Base-by-base conservation (phyloP, 2,329 filamentous ascomycete species). In the Colletotrichum lindemuthianum region DNA sequence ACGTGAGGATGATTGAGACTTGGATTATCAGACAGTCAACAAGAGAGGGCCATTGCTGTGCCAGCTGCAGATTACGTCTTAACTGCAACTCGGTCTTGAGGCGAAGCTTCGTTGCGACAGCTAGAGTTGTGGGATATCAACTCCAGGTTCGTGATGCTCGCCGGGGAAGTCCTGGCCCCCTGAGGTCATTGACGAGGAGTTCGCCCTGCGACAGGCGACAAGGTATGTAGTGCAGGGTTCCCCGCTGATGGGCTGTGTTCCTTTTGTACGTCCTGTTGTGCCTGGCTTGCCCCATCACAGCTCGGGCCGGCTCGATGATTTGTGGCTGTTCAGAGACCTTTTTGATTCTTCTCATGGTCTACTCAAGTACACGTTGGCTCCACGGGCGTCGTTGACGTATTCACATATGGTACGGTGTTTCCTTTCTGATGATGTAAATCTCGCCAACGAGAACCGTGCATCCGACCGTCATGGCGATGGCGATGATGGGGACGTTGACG, bases 401-500 rank as follows among this genome's bases (percentile, higher is more conserved):
- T 57, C 54, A 57, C 54, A 57, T 33, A 4, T 61, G 67, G 32
- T 88, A 71, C 1, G 81, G 77, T 12, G 66, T 60, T 4, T 72
- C 74, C 24, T 74, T 73, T 64, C 85, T 79, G 34, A 82, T 78
- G 51, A 91, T 82, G 67, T 90, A 91, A 0, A 91, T 80, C 75
- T 91, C 83, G 0, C 85, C 88, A 8, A 90, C 78, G 9, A 92
- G 76, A 1, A 90, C 86, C 0, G 81, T 76, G 67, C 85, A 87
- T 0, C 88, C 89, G 0, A 91, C 84, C 1, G 81, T 81, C 88
- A 91, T 92, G 2, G 88, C 75, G 16, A 91, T 85, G 1, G 87
- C 84, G 68, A 92, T 92, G 48, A 92, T 92, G 0, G 89, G 89
- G 12, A 91, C 72, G 71, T 92, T 92, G 4, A 89, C 84, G 0